phyloP scores from a whole-genome alignment of 1,284 basidiomycete genomes.

The Ganoderma boninense region DNA sequence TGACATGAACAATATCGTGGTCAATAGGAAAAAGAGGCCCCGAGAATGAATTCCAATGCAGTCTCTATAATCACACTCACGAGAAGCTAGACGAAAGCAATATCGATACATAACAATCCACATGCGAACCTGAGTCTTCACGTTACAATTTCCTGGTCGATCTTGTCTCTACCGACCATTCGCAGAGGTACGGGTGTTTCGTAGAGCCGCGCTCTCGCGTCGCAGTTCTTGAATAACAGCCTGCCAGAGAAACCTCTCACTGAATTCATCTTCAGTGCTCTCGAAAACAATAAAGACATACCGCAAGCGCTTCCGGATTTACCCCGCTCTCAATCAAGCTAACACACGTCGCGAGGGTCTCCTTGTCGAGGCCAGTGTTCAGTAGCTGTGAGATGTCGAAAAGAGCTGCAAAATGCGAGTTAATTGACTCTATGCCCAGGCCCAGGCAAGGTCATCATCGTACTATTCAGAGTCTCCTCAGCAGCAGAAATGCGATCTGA shows the following conservation, averaged over 20 bases:
- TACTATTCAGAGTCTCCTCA: constrained; percentile 83
- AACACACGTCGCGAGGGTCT: constrained; percentile 84
- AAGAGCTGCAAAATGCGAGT: constrained; percentile 60
- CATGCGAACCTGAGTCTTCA: neutral
- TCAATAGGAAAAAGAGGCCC: neutral
- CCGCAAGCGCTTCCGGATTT: constrained; percentile 87
- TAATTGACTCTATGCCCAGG: neutral
- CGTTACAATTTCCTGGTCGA: neutral
- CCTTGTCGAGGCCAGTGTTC: constrained; percentile 83
- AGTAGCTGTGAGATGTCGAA: constrained; percentile 85
- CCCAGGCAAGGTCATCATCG: constrained; percentile 39
- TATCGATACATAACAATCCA: neutral
- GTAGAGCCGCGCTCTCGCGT: constrained; percentile 60
- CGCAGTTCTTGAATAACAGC: constrained; percentile 80
- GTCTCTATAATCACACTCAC: neutral
- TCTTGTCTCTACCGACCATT: constrained; percentile 26
- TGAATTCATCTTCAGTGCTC: neutral
- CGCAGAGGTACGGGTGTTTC: constrained; percentile 31
- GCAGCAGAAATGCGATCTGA: constrained; percentile 74
- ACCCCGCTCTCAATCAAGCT: constrained; percentile 87
- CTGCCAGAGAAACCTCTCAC: constrained; percentile 45
- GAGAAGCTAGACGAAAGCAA: neutral
- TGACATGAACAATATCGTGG: neutral
- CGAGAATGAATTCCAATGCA: neutral
- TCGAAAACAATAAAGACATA: constrained; percentile 47